Conservation (phyloP, 2,329 filamentous ascomycete species). For the Arthroderma sp. region DNA sequence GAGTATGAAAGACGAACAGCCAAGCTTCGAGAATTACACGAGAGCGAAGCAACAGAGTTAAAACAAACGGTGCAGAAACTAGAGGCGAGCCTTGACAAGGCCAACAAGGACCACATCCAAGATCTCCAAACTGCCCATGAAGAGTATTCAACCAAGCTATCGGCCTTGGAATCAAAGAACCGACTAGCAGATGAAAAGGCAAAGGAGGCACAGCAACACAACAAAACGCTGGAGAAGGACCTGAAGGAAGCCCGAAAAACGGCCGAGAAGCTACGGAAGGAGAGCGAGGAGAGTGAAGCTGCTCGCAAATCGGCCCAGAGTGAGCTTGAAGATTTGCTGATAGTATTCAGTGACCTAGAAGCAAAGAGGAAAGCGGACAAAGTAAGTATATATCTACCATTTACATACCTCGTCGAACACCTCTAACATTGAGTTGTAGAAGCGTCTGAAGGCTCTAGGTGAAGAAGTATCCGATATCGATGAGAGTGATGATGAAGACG, state of each 20-base stretch:
- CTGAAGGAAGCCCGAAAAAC: constrained; percentile 20
- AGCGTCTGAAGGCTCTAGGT: constrained; percentile 53
- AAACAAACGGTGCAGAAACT: constrained; percentile 49
- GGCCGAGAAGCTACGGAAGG: constrained; percentile 23
- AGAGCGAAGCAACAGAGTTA: constrained; percentile 53
- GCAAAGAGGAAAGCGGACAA: constrained; percentile 66
- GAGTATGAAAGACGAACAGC: constrained; percentile 32
- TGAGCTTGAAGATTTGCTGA: constrained; percentile 68
- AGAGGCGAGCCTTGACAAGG: constrained; percentile 39
- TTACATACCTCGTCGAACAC: not conserved
- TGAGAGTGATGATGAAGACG: constrained; percentile 47
- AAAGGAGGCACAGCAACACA: constrained; percentile 24
- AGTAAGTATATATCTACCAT: constrained; percentile 35
- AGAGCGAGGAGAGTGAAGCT: constrained; percentile 43
- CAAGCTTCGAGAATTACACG: constrained; percentile 34
- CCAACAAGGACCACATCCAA: constrained; percentile 48
- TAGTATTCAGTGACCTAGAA: constrained; percentile 70
- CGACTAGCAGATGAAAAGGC: constrained; percentile 31
- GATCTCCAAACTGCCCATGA: constrained; percentile 48
- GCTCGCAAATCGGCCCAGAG: constrained; percentile 54
- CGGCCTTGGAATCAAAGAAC: constrained; percentile 40
- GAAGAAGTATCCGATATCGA: constrained; percentile 66
- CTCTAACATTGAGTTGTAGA: constrained; percentile 35
- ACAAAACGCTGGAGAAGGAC: constrained; percentile 14
- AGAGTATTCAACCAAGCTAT: constrained; percentile 36